Evolutionary conservation across 2,329 filamentous ascomycete genomes (phyloP), one percentile per base, ranked within the genome.

Genomic region (Xylariaceae sp.): DNA sequence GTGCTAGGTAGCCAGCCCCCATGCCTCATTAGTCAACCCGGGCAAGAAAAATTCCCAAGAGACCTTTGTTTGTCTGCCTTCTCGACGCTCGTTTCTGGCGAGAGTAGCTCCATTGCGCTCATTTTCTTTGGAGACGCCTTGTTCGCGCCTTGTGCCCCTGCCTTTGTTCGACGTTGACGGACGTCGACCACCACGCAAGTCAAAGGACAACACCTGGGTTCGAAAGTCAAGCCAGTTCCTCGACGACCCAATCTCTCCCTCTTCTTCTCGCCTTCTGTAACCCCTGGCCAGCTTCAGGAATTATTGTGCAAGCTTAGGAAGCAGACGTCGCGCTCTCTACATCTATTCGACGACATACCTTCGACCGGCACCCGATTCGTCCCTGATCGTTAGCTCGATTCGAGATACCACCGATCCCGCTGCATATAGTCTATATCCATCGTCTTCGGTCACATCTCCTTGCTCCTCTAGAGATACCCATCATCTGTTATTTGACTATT

Each of bases 61-160:
- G 22, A 26, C 22, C 53, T 50, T 56, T 53, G 49, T 55, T n/a
- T 50, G 53, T 50, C 47, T 43, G 43, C 48, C 11, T 52, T 51
- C 51, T 58, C 48, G 52, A 59, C 57, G 39, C 51, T 61, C 56
- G 46, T 60, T 59, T 55, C 51, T 47, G 45, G 47, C 48, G 42
- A 26, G 22, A 26, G 11, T 39, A 48, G 50, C 45, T 49, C 49
- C 45, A 50, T 50, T 50, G 44, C 54, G 52, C 53, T 58, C 57
- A 50, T 53, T 59, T 55, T 53, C 47, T 52, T 58, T 60, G 56
- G 55, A 52, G 52, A n/a, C n/a, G n/a, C 11, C 22, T 26, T 26
- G 43, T 47, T 47, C 39, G 43, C 47, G 44, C 37, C 46, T 51
- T 40, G 18, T 40, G 45, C 48, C 47, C 39, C 11, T 40, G 54